Evolutionary conservation across 202 grass and related monocot species (phyloP).

Genomic region (Alloteropsis angusta): DNA sequence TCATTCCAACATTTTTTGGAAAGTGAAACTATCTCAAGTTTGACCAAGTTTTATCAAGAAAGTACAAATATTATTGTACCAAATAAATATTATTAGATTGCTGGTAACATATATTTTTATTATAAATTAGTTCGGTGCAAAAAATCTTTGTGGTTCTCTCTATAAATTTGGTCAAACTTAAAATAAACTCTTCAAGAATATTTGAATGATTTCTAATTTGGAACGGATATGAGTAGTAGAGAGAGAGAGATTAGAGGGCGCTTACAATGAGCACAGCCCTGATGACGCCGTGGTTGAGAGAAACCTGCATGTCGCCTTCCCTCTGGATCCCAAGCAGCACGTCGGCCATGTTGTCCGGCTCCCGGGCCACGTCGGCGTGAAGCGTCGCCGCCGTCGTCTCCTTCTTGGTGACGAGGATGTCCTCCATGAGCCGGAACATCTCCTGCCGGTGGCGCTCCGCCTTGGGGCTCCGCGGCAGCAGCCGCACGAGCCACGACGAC

Average conservation of each 20-base stretch:
- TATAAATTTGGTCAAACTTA: too few species aligned
- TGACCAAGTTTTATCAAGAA: too few species aligned
- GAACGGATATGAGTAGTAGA: too few species aligned
- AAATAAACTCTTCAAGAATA: too few species aligned
- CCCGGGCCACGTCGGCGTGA: neutral
- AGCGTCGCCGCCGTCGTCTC: conserved; percentile 19
- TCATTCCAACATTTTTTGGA: too few species aligned
- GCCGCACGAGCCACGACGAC: conserved; percentile 7
- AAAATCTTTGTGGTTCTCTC: too few species aligned
- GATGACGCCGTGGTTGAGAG: conserved; percentile 17
- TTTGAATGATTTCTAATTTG: too few species aligned
- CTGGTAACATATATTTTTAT: too few species aligned
- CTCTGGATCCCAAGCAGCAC: neutral
- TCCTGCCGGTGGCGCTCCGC: neutral
- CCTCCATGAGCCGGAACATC: conserved; percentile 6
- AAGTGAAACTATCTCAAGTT: too few species aligned
- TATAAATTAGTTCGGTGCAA: too few species aligned
- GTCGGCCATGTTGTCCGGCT: conserved; percentile 30
- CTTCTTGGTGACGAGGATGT: conserved; percentile 14
- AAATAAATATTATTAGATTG: too few species aligned
- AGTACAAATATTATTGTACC: too few species aligned
- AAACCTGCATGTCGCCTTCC: neutral
- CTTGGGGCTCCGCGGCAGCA: neutral
- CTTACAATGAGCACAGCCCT: conserved; percentile 19
- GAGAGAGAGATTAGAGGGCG: neutral